These are phyloP conservation scores for Cyberlindnera misumaiensis DNA, from an alignment of 805 yeast genomes.

Conservation along the genomic window DNA sequence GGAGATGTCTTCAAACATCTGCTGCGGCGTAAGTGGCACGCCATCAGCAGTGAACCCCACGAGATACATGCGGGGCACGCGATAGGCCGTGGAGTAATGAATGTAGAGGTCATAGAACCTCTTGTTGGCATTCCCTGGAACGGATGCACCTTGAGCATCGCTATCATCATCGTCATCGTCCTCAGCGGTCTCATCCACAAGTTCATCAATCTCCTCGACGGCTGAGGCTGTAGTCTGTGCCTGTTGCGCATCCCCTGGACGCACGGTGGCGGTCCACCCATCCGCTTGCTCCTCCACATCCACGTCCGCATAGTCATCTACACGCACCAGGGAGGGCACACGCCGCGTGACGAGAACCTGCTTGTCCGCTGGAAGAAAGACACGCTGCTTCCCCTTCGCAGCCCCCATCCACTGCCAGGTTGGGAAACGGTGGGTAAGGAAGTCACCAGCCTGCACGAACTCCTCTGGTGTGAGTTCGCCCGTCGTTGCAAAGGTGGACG, in stretches of 20 bases:
- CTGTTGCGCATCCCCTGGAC: slow-evolving; percentile 3
- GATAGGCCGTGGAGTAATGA: slow-evolving; percentile 86
- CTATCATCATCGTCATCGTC: slow-evolving; percentile 30
- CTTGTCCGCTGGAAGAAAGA: slow-evolving; percentile 78
- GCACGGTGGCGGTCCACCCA: slow-evolving; percentile 47
- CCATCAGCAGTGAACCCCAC: slow-evolving; percentile 85
- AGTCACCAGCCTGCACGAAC: slow-evolving; percentile 91
- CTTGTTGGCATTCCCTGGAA: slow-evolving; percentile 29
- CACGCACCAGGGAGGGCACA: slow-evolving; percentile 81
- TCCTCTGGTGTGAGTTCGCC: slow-evolving; percentile 97
- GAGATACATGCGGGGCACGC: slow-evolving; percentile 91
- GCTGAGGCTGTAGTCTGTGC: slow-evolving; percentile 8
- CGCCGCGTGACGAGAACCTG: slow-evolving; percentile 84
- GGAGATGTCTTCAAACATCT: slow-evolving; percentile 93
- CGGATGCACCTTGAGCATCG: no score
- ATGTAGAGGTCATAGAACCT: slow-evolving; percentile 86
- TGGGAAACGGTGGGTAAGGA: slow-evolving; percentile 83
- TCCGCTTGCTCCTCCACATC: slow-evolving; percentile 40
- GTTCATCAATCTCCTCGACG: slow-evolving; percentile 36
- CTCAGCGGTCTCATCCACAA: slow-evolving; percentile 38
- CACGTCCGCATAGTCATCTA: slow-evolving; percentile 41
- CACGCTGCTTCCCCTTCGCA: slow-evolving; percentile 45
- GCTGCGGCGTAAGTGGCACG: slow-evolving; percentile 74
- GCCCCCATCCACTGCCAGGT: slow-evolving; percentile 91
- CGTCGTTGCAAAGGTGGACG: slow-evolving; percentile 76